phyloP scores from a whole-genome alignment of 257 asterid species.

The Forsythia suspensa region DNA sequence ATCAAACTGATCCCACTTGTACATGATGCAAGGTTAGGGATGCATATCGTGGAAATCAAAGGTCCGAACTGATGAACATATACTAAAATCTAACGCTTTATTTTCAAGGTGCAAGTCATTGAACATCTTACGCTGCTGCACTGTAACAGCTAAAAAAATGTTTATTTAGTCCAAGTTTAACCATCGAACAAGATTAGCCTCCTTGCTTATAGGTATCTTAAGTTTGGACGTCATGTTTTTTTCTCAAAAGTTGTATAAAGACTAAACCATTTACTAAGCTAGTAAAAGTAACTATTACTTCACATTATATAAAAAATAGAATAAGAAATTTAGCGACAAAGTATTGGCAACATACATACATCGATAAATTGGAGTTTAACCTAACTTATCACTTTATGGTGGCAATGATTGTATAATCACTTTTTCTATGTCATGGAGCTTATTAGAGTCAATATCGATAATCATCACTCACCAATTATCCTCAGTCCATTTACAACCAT shows the following conservation, averaged over 20 bases:
- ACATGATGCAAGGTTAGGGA: neutral
- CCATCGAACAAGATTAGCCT: neutral
- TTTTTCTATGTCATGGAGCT: neutral
- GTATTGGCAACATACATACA: neutral
- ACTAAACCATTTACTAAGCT: neutral
- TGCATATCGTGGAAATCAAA: too few relatives aligned
- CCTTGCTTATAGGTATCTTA: neutral
- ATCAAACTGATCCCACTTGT: neutral
- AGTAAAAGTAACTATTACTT: neutral
- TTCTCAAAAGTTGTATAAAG: neutral
- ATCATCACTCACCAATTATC: slow-evolving; percentile 74
- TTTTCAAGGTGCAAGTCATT: neutral
- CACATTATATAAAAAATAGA: too few relatives aligned
- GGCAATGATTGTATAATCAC: neutral
- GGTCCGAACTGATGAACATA: too few relatives aligned
- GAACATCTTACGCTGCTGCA: neutral
- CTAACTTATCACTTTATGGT: neutral
- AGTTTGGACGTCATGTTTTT: neutral
- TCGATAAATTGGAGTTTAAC: neutral
- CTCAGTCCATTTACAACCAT: slow-evolving; percentile 83
- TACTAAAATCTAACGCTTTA: neutral
- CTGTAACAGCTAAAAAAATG: neutral
- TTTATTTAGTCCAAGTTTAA: neutral
- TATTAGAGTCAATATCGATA: neutral
- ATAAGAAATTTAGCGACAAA: neutral